A percentile compares a stretch with the other conserved stretches of the same genome.
Evolutionary conservation across 306 rosid genomes (phyloP).

Genomic region (Styphnolobium japonicum): DNA sequence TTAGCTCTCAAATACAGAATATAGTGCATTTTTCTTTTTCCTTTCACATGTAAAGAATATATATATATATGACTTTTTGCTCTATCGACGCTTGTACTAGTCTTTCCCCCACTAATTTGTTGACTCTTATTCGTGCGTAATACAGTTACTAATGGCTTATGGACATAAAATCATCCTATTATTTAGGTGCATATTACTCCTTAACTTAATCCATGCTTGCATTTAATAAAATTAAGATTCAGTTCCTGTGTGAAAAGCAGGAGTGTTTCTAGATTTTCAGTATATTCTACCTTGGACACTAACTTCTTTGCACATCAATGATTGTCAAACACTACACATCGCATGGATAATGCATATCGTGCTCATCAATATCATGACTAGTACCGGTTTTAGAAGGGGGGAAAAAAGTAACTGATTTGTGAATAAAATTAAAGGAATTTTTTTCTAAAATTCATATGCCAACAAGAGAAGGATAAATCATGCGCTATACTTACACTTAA

Average conservation of each 20-base stretch:
- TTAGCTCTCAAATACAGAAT: slow-evolving; percentile 44
- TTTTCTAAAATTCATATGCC: neutral
- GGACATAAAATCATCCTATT: neutral
- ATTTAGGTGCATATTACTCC: neutral
- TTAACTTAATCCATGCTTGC: neutral
- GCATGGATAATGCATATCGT: neutral
- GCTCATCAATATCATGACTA: neutral
- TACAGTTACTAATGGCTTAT: neutral
- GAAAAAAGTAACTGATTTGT: neutral
- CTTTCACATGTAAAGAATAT: slow-evolving; percentile 7
- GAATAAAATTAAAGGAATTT: neutral
- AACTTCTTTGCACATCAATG: neutral
- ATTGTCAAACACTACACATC: neutral
- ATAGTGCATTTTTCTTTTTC: slow-evolving; percentile 32
- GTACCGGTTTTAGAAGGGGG: neutral
- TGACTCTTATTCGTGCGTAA: neutral
- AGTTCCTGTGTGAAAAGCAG: neutral
- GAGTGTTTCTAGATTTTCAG: neutral
- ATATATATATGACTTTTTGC: neutral
- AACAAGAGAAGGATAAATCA: neutral
- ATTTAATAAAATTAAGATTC: neutral
- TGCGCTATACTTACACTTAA: neutral
- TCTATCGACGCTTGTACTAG: neutral
- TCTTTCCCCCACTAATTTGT: neutral
- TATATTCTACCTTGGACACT: neutral